A percentile compares a stretch with the other conserved stretches of the same genome.
phyloP scores from a whole-genome alignment of 306 rosid species.

The Begonia loranthoides region DNA sequence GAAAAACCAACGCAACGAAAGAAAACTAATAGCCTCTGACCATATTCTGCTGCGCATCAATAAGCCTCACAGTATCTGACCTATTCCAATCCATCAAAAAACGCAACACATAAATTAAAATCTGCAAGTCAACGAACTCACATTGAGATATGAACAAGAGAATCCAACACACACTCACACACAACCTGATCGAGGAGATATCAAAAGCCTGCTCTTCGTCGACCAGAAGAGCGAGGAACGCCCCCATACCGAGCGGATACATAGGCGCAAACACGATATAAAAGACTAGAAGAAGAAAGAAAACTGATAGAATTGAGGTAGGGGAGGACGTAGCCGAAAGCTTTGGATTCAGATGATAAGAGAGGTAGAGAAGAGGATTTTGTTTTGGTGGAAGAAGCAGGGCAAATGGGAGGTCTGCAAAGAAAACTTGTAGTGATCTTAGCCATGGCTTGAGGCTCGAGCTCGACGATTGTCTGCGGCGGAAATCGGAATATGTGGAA shows the following conservation, averaged over 20 bases:
- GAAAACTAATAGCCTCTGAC: slow-evolving; percentile 26
- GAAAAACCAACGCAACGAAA: too few relatives aligned
- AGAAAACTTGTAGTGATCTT: slow-evolving; percentile 43
- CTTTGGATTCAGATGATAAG: slow-evolving; percentile 31
- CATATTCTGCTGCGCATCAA: slow-evolving; percentile 82
- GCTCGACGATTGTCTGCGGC: neutral
- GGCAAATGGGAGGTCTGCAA: slow-evolving; percentile 23
- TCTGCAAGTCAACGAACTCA: neutral
- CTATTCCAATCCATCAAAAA: slow-evolving; percentile 33
- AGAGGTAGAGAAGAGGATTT: slow-evolving; percentile 14
- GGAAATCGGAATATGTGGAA: slow-evolving; percentile 10
- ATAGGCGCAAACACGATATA: slow-evolving; percentile 10
- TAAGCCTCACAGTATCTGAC: slow-evolving; percentile 77
- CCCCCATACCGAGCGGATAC: slow-evolving; percentile 49
- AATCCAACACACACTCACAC: slow-evolving; percentile 1
- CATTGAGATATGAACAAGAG: neutral
- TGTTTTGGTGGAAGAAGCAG: slow-evolving; percentile 10
- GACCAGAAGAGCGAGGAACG: slow-evolving; percentile 26
- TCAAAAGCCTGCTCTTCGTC: slow-evolving; percentile 61
- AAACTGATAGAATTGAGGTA: slow-evolving; percentile 18
- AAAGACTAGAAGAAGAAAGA: slow-evolving; percentile 15
- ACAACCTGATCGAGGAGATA: slow-evolving; percentile 36
- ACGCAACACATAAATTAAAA: slow-evolving; percentile 1
- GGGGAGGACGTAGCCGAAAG: slow-evolving; percentile 35
- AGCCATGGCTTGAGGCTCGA: slow-evolving; percentile 39